Base-by-base conservation (phyloP, 2,329 filamentous ascomycete genomes). In the Botrytis deweyae region DNA sequence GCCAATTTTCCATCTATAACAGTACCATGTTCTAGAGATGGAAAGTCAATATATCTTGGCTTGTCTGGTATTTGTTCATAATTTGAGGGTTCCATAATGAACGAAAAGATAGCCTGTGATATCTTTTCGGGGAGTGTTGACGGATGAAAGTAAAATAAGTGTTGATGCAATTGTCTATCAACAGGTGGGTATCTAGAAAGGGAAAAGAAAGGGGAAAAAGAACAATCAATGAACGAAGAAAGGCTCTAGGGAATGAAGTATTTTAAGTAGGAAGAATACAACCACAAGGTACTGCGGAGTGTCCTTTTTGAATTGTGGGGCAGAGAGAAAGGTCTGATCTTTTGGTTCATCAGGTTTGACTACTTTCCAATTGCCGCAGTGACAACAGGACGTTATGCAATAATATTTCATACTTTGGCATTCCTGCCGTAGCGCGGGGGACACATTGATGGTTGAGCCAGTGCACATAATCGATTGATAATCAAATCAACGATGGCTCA, bases 1-100 rank as follows among this genome's bases (percentile, higher is more conserved):
- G 87, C 87, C n/a, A 85, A 87, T 76, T 87, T 87, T 70, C 89
- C 90, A 82, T 91, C 86, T 72, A 76, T 63, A 33, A 76, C 72
- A 9, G 78, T 80, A 9, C 79, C 80, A 68, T 73, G 74, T 42
- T 80, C 78, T 16, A 82, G 70, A 29, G 70, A 74, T 8, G 79
- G 79, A 65, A 82, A 82, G 25, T 79, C 67, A 33, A 82, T 77
- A 61, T 82, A 82, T 70, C 73, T 78, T 29, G 80, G 79, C 71
- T 77, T 71, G 18, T 79, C 79, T 38, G 77, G 76, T 36, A 75
- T 74, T 44, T 78, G 49, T 36, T 72, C 73, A 25, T 75, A 49
- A 55, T 74, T 77, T 63, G 75, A 77, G n/a, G 76, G 70, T 40
- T 77, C 77, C 79, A 80, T 80, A 46, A 36, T 77, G 74, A 52